Conservation (phyloP, 176 grass and related monocot genomes). For the Avena eriantha region DNA sequence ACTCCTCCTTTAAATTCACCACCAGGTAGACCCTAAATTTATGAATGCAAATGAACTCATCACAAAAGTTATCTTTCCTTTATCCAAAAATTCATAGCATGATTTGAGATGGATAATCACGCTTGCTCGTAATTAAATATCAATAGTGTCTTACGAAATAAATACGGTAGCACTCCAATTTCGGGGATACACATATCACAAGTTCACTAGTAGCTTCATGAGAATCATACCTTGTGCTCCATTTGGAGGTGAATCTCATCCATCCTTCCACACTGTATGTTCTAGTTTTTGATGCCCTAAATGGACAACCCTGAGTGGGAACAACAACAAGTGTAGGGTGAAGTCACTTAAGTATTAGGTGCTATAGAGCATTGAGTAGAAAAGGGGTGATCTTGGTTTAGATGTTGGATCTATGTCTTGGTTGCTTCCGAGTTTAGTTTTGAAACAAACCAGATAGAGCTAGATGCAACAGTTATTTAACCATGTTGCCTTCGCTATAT, state of each 20-base stretch:
- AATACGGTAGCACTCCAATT: neutral
- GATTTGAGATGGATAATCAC: neutral
- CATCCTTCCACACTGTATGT: conserved; percentile 38
- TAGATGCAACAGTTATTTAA: conserved; percentile 26
- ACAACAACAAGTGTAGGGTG: neutral
- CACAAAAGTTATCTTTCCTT: neutral
- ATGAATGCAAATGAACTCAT: neutral
- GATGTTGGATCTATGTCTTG: conserved; percentile 27
- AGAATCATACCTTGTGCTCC: conserved; percentile 45
- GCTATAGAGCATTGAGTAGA: neutral
- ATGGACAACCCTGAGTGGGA: neutral
- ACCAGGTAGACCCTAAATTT: conserved; percentile 30
- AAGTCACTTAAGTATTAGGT: neutral
- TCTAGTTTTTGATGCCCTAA: neutral
- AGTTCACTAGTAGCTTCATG: neutral
- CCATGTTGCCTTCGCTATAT: neutral
- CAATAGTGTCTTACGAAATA: neutral
- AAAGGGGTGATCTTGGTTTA: conserved; percentile 17
- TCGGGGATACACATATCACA: neutral
- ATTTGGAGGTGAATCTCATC: conserved; percentile 44
- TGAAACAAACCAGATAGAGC: neutral
- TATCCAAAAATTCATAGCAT: neutral
- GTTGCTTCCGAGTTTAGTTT: conserved; percentile 45
- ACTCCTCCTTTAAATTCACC: conserved; percentile 50
- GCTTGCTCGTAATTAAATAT: neutral